Evolutionary conservation across 305 asterid genomes (phyloP), one percentile per base, ranked within the genome.

Genomic region (Solanum hybrid): DNA sequence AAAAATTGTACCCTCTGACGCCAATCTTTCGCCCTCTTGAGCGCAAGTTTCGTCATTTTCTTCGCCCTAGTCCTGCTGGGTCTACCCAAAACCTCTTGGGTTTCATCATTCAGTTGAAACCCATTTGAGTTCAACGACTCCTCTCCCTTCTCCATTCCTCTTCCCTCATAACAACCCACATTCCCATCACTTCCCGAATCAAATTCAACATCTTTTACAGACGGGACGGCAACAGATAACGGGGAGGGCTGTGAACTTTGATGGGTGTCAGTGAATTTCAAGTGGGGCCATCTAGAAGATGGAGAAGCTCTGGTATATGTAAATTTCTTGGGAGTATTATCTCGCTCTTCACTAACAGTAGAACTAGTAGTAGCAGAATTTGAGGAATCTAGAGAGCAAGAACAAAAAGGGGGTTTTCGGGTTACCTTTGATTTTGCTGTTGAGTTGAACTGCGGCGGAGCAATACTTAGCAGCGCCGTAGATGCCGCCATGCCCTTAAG

Each of bases 1-100:
- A 97, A 92, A 88, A 93, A 92, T 87, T 94, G 96, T 61, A 97
- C 99, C 93, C 99, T 95, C 86, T 92, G 90, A 64, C 97, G 92
- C 99, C 99, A 97, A 75, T 96, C 99, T 92, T 96, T 97, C 14
- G 96, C 99, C 92, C 98, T 93, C 93, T 95, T 97, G 91, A 97
- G 86, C 1, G 98, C 99, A 94, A 97, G 90, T 92, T 97, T 97
- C 88, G 92, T 97, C 99, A 97, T 96, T 92, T 96, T 96, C 94
- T 97, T 97, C 76, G 93, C 95, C 91, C 80, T 95, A 33, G 93
- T 95, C 94, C 95, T 92, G 93, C 96, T 94, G 31, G 91, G 94
- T 95, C 92, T 91, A 85, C 94, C 96, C 93, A 93, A 91, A 92
- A 90, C 93, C 90, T 97, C 92, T 89, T 37, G 90, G 46, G 71